These are phyloP conservation scores for Beauveria scarabaeidicola DNA, from an alignment of 2,329 filamentous ascomycete genomes.

Conservation along the genomic window DNA sequence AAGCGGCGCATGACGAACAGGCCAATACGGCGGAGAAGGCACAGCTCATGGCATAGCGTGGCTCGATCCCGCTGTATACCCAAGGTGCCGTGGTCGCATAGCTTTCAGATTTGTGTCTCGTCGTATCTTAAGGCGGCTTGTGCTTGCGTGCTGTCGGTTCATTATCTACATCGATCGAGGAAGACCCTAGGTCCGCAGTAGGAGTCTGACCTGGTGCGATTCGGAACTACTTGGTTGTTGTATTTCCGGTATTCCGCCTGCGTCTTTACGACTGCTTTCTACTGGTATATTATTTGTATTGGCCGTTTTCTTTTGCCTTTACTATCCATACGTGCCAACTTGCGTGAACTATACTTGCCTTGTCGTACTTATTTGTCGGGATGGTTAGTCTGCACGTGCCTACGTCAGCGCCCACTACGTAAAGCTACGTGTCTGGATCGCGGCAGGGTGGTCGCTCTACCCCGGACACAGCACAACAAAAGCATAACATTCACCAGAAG, in stretches of 20 bases:
- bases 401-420: not conserved
- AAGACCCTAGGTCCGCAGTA: too few relatives aligned
- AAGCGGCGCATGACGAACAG: slow-evolving; percentile 29
- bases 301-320: too few relatives aligned
- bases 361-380: not conserved
- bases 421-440: not conserved
- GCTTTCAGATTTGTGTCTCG: not conserved
- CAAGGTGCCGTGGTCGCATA: not conserved
- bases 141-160: too few relatives aligned
- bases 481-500: not conserved
- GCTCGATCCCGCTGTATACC: not conserved
- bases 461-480: not conserved
- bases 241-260: not conserved
- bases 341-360: not conserved
- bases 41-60: slow-evolving; percentile 33
- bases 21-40: slow-evolving; percentile 40
- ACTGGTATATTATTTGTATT: not conserved
- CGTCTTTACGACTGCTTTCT: not conserved
- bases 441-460: not conserved
- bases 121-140: too few relatives aligned
- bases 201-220: too few relatives aligned
- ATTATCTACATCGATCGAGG: not conserved
- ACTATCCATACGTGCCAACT: not conserved
- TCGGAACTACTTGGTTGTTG: not conserved
- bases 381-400: not conserved